phyloP scores from a whole-genome alignment of 352 stramenopile genomes.

The Thalassiosira pacifica region DNA sequence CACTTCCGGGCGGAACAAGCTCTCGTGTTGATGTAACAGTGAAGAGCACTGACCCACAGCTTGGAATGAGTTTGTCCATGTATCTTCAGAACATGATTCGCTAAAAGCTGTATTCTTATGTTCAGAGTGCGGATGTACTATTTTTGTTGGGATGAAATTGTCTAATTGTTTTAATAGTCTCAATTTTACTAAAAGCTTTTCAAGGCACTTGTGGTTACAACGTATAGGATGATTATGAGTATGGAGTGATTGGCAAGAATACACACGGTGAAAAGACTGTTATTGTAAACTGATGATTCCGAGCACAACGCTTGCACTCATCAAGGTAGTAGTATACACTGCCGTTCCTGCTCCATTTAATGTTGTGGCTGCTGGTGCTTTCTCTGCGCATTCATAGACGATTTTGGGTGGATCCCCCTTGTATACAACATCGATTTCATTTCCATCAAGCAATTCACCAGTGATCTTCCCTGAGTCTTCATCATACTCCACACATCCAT shows the following conservation, averaged over 20 bases:
- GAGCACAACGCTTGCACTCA: neutral
- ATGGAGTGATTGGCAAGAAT: too few species aligned
- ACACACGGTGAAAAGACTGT: too few species aligned
- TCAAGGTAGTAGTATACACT: neutral
- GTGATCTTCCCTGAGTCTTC: constrained; percentile 30
- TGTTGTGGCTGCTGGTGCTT: neutral
- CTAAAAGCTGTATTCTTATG: constrained; percentile 25
- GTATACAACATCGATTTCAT: constrained; percentile 46
- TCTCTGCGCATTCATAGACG: constrained; percentile 26
- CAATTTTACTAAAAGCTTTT: too few species aligned
- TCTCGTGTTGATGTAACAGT: constrained; percentile 80
- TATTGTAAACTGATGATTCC: constrained; percentile 1
- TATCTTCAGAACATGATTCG: constrained; percentile 84
- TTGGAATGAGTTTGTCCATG: constrained; percentile 75
- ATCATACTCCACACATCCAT: constrained; percentile 51
- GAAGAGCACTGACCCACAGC: constrained; percentile 79
- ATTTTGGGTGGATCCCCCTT: constrained; percentile 12
- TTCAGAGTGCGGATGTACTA: too few species aligned
- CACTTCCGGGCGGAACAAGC: constrained; percentile 51
- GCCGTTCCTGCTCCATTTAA: constrained; percentile 7
- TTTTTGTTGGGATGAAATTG: neutral
- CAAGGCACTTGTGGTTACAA: too few species aligned
- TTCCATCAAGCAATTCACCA: constrained; percentile 42
- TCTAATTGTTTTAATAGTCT: too few species aligned
- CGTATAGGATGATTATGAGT: too few species aligned